Base-by-base conservation (phyloP, 208 protist genomes). In the Tritrichomonas foetus region DNA sequence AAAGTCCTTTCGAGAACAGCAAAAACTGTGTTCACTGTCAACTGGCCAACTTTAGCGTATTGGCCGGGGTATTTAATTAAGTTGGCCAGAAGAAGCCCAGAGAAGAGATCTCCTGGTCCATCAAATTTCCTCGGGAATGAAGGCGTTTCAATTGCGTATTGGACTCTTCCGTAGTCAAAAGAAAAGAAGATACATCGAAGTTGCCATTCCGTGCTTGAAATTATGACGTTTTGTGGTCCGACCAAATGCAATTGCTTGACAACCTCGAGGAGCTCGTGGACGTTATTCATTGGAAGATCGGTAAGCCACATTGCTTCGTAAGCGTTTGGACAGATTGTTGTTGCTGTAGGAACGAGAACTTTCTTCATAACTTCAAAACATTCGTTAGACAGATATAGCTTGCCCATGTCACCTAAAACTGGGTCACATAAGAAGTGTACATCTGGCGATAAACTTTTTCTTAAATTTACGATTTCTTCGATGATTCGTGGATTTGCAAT, bases 401-500 rank as follows among this genome's bases (percentile, higher is more conserved):
- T 33, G 33, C 47, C 47, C 0, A 20, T 27, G 57, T 89, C 47
- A 55, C 78, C 78, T 22, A 89, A 39, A 89, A 89, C 47, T 33
- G 78, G 78, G 44, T 89, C 78, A 36, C 41, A 89, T 39, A 89
- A 39, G 57, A 44, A 89, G 22, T 89, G 78, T 39, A 89, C 47
- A 33, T 39, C 47, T 9, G 11, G 20, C n/a, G 39, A 20, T n/a
- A 82, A 16, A 8, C 33, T 27, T 39, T 89, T 89, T n/a, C 47
- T 53, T 27, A 89, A 47, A 50, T 89, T 89, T 33, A 27, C 78
- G 5, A 89, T 57, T 44, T 53, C 78, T 39, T 89, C 11, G 14
- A 89, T 61, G 3, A 89, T 89, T 3, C 39, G 0, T 57, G 41
- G 47, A 57, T 89, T 33, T n/a, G 14, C 47, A 2, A 89, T 89